Evolutionary conservation across 2,329 filamentous ascomycete genomes (phyloP), one percentile per base, ranked within the genome.

Genomic region (Cercospora janseana): DNA sequence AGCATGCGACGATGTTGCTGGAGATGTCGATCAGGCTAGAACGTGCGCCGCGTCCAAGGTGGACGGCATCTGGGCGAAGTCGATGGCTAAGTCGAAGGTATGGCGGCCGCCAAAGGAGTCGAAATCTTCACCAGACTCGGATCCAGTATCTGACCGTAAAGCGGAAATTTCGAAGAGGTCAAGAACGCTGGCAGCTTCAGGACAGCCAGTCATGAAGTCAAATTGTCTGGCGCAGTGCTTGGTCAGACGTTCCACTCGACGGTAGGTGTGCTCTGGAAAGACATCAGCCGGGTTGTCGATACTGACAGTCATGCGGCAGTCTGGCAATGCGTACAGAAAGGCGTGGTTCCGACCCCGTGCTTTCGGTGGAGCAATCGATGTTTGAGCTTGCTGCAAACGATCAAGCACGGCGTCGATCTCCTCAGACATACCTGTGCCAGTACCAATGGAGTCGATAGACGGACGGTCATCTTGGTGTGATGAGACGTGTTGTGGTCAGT

Each of bases 1-100:
- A 48, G 23, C 46, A 29, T 9, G 10, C 26, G 0, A 55, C 35
- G 7, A 26, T 32, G 10, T 46, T 49, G 16, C 28, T 18, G 13
- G 29, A 27, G 2, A 52, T 13, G 13, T 52, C 53, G 6, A 46
- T 21, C 49, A 55, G 5, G 46, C 41, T 3, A 31, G 16, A 6
- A 35, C 37, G 3, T 35, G 15, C 7, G 35, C 20, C 3, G 34
- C 6, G 12, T 50, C 29, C 3, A 52, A 13, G 2, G 46, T 34
- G 6, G 27, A 32, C 6, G 49, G 26, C 12, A 34, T 20, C 28
- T 55, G 53, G 16, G 9, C 13, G 37, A 46, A 51, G 23, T 26
- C 12, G 41, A 51, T 51, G 2, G 48, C 32, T 4, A 29, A 28
- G 10, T 46, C 43, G 13, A 46, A 46, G 18, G 43, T 15, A 29